Evolutionary conservation across 495 filamentous ascomycete genomes (phyloP).

Genomic region (Apiosordaria backusii): DNA sequence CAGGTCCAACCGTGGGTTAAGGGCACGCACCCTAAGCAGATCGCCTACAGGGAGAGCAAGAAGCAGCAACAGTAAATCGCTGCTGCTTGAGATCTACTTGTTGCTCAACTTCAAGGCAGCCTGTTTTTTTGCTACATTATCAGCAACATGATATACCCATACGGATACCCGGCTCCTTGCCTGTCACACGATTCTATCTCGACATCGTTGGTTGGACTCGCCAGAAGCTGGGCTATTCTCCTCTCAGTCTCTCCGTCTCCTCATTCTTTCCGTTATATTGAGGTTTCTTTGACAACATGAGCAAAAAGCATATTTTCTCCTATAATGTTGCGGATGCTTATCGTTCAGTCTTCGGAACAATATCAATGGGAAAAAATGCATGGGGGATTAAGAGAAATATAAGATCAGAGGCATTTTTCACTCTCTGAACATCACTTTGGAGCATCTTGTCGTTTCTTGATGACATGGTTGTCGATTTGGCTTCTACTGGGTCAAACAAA

Average conservation of each 20-base stretch:
- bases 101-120: neutral
- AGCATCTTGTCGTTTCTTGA: neutral
- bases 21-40: constrained; percentile 31
- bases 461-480: neutral
- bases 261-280: neutral
- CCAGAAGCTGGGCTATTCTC: neutral
- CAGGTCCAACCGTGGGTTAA: constrained; percentile 36
- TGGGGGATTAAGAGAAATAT: neutral
- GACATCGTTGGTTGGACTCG: neutral
- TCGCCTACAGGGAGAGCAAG: constrained; percentile 9
- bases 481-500: neutral
- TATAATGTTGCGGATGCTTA: neutral
- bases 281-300: neutral
- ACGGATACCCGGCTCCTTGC: neutral
- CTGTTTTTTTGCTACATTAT: neutral
- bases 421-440: neutral
- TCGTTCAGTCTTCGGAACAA: neutral
- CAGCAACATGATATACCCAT: neutral
- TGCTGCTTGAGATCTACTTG: neutral
- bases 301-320: neutral
- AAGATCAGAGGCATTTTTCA: neutral
- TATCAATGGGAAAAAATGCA: neutral
- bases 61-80: neutral
- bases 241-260: neutral
- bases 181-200: neutral